These are phyloP conservation scores for Pythium rhizo-oryzae DNA, from an alignment of 352 stramenopile genomes.

Conservation along the genomic window DNA sequence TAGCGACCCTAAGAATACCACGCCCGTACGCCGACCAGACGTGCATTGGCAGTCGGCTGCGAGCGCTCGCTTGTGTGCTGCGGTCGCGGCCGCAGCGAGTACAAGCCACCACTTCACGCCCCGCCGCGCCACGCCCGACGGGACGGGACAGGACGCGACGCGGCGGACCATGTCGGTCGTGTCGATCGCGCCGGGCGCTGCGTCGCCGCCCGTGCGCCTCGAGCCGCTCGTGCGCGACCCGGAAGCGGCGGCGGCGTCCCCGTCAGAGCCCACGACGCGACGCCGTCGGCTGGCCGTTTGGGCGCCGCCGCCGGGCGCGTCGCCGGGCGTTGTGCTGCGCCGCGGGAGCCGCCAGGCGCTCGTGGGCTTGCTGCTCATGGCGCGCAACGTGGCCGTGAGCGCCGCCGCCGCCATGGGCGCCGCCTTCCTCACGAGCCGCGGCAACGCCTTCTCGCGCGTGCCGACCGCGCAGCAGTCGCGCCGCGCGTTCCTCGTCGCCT, in stretches of 20 bases:
- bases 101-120: too few relatives aligned
- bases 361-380: not conserved
- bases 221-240: too few relatives aligned
- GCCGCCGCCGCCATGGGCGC: not conserved
- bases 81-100: too few relatives aligned
- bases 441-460: constrained; percentile 10
- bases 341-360: not conserved
- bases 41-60: too few relatives aligned
- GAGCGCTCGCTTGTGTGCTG: too few relatives aligned
- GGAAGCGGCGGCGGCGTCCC: not conserved
- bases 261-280: not conserved
- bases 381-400: constrained; percentile 2
- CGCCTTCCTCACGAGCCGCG: constrained; percentile 8
- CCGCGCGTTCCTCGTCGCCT: constrained; percentile 1
- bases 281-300: not conserved
- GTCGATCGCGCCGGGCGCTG: not conserved
- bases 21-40: too few relatives aligned
- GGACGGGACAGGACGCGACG: too few relatives aligned
- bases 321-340: not conserved
- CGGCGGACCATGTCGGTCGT: not conserved
- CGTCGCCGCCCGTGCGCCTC: too few relatives aligned
- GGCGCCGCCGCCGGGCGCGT: not conserved
- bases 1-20: too few relatives aligned
- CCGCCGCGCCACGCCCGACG: too few relatives aligned
- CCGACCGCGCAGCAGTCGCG: not conserved